phyloP scores from a whole-genome alignment of 2,329 filamentous ascomycete genomes.

The Ascochyta rabiei region DNA sequence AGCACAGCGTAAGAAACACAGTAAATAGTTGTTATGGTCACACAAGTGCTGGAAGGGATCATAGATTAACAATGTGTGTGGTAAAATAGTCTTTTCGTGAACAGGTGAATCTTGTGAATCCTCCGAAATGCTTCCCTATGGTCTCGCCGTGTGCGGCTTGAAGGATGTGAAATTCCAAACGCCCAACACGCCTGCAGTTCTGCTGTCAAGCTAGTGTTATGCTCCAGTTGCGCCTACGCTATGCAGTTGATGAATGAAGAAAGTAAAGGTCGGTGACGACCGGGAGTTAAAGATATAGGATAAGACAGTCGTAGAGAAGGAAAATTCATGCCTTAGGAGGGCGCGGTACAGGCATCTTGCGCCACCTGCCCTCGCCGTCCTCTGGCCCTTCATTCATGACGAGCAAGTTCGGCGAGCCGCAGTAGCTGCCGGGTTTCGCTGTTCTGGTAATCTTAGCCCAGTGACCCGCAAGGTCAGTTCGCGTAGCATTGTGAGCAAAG shows the following conservation, averaged over 20 bases:
- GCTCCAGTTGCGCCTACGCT: conserved; percentile 29
- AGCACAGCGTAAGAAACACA: background rate
- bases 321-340: conserved; percentile 22
- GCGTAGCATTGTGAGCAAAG: conserved; percentile 32
- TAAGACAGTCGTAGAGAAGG: conserved; percentile 15
- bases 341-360: conserved; percentile 35
- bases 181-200: conserved; percentile 5
- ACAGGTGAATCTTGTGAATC: background rate
- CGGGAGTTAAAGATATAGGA: background rate
- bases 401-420: conserved; percentile 61
- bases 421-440: conserved; percentile 61
- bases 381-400: conserved; percentile 49
- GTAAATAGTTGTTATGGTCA: background rate
- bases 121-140: background rate
- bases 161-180: conserved; percentile 1
- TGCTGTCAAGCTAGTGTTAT: conserved; percentile 12
- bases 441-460: conserved; percentile 49
- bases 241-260: conserved; percentile 21
- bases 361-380: conserved; percentile 42
- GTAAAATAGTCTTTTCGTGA: background rate
- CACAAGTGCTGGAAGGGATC: background rate
- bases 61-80: background rate
- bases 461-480: conserved; percentile 34
- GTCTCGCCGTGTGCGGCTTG: background rate
- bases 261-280: background rate